Evolutionary conservation across 257 asterid genomes (phyloP), one percentile per base, ranked within the genome.

Genomic region (Solanum rostratum): DNA sequence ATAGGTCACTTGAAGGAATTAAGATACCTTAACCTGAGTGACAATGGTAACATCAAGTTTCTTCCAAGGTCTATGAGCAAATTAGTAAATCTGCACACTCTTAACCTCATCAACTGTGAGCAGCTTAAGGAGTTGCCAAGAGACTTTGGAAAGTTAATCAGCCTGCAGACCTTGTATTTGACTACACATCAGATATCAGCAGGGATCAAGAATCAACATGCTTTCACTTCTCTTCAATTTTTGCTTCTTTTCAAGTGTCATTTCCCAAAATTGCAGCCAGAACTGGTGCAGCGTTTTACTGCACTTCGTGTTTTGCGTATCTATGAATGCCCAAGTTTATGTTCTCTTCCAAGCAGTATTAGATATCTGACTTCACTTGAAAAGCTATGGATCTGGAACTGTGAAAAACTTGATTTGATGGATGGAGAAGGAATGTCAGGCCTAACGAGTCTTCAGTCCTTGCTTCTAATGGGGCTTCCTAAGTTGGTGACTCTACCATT

Each of bases 301-400:
- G 87, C 84, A 8, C 87, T 91, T 70, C 87, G 91, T 29, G 89
- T 89, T 7, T 49, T 90, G 53, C 93, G 91, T 37, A 90, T 90
- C 29, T 91, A 90, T 30, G 90, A 90, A 66, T 90, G 93, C 81
- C 88, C 90, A 37, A 79, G 88, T 60, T 85, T 91, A 69, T 79
- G 88, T 84, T 85, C 89, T 41, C 92, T 91, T 69, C 90, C 91
- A 15, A 59, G 79, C 27, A 81, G 87, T 80, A 86, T 91, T 5
- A 89, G 79, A 66, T 29, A 86, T 84, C 85, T 91, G 15, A 65
- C 89, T 65, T 53, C 90, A 24, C 95, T 92, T 50, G 91, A 90
- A 88, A 90, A 92, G 76, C 46, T 90, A 87, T 90, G 94, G 92
- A 88, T 91, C 71, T 91, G 94, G 93, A 89, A 91, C 90, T 91